Conservation (phyloP, 352 stramenopile genomes). For the Pythium chondricola region DNA sequence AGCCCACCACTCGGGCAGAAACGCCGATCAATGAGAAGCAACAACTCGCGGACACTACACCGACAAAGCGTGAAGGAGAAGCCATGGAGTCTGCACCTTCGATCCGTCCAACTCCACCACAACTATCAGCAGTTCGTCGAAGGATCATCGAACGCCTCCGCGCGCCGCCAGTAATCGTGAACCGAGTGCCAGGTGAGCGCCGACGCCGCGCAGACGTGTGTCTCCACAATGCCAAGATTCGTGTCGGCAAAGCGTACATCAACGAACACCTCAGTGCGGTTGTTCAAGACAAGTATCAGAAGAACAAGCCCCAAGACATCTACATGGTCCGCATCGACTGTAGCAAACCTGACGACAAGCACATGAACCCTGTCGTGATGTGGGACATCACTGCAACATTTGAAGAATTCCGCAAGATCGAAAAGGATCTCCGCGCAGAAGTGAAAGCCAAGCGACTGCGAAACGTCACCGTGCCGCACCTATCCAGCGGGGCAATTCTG, state of each 20-base stretch:
- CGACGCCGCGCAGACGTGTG: conserved; percentile 49
- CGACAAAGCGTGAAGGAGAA: too few relatives aligned
- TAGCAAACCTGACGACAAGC: conserved; percentile 44
- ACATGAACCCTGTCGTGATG: conserved; percentile 83
- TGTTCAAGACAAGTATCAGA: conserved; percentile 6
- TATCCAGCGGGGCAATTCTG: conserved; percentile 56
- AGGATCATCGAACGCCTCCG: conserved; percentile 40
- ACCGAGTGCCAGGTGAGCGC: conserved; percentile 44
- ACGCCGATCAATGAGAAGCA: neutral
- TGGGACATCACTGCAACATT: conserved; percentile 79
- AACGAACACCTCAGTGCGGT: conserved; percentile 17
- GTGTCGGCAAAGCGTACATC: conserved; percentile 72
- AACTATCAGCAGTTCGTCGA: conserved; percentile 26
- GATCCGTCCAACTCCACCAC: neutral
- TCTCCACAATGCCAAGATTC: conserved; percentile 48
- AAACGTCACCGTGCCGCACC: conserved; percentile 45
- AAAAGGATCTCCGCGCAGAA: conserved; percentile 62
- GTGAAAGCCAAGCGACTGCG: conserved; percentile 45
- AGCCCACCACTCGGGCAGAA: neutral
- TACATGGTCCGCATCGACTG: conserved; percentile 80
- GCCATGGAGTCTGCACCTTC: too few relatives aligned
- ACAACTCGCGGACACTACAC: too few relatives aligned
- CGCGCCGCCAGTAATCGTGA: conserved; percentile 34
- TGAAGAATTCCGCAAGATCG: conserved; percentile 67
- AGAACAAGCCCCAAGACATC: conserved; percentile 41